phyloP scores from a whole-genome alignment of 441 rosid genomes.

The Flueggea neowawraea region DNA sequence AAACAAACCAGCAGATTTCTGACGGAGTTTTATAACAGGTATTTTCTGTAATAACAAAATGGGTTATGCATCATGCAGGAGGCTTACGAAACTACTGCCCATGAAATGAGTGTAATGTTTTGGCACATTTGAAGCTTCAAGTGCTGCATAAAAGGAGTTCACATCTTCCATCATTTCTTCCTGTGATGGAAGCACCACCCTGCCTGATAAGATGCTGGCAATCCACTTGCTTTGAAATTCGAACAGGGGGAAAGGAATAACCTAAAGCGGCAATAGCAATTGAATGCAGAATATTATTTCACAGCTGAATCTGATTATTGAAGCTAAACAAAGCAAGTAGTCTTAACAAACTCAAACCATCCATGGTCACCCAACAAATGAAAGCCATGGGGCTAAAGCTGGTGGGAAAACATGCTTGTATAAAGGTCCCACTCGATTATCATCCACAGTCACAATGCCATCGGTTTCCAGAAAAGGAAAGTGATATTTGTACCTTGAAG shows the following conservation, averaged over 20 bases:
- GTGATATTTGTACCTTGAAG: slow-evolving; percentile 55
- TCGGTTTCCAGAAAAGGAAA: slow-evolving; percentile 69
- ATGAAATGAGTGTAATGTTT: slow-evolving; percentile 57
- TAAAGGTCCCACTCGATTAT: slow-evolving; percentile 65
- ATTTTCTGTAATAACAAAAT: too few relatives aligned
- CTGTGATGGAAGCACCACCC: slow-evolving; percentile 43
- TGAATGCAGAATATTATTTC: background rate
- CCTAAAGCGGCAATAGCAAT: slow-evolving; percentile 26
- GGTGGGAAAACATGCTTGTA: slow-evolving; percentile 83
- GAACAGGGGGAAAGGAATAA: slow-evolving; percentile 43
- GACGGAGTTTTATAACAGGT: too few relatives aligned
- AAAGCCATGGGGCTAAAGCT: slow-evolving; percentile 56
- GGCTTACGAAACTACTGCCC: slow-evolving; percentile 34
- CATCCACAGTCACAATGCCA: slow-evolving; percentile 56
- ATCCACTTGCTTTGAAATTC: slow-evolving; percentile 87
- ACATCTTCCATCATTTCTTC: slow-evolving; percentile 63
- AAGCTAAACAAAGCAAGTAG: background rate
- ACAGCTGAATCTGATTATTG: background rate
- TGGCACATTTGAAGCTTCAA: slow-evolving; percentile 44
- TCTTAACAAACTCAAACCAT: slow-evolving; percentile 36
- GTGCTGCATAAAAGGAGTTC: slow-evolving; percentile 38
- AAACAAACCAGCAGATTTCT: too few relatives aligned
- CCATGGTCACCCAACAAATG: slow-evolving; percentile 78
- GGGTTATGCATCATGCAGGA: background rate
- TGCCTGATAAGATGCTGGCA: slow-evolving; percentile 61